Percentiles rank a stretch among this genome's conserved stretches.
These are phyloP conservation scores for Ambrosia trifida DNA, from an alignment of 129 eudicot genomes.

Conservation along the genomic window DNA sequence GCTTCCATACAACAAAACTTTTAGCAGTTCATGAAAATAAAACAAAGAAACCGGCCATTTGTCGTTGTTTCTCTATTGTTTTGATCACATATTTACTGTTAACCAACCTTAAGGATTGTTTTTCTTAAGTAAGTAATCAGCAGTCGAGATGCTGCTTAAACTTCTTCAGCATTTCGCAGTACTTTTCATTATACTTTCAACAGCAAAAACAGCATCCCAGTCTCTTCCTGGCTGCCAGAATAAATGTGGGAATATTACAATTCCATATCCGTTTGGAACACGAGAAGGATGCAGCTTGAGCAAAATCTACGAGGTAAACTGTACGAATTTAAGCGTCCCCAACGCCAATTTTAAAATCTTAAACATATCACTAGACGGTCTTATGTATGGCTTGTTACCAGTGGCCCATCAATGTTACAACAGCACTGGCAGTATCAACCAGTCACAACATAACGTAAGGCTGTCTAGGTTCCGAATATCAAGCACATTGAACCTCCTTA, in stretches of 20 bases:
- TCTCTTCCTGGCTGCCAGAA: conserved; percentile 26
- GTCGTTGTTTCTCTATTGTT: not conserved
- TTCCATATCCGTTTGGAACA: conserved; percentile 32
- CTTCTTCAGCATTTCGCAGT: not conserved
- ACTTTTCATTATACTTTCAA: conserved; percentile 19
- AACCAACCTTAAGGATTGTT: too few species aligned
- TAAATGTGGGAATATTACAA: conserved; percentile 30
- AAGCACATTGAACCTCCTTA: conserved; percentile 11
- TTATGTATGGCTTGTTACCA: conserved; percentile 16
- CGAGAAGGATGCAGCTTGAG: conserved; percentile 23
- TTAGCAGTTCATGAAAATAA: not conserved
- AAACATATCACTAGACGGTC: conserved; percentile 17
- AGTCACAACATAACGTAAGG: not conserved
- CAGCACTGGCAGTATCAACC: not conserved
- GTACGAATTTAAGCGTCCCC: not conserved
- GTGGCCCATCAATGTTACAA: conserved; percentile 23
- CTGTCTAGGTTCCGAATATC: conserved; percentile 24
- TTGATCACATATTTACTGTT: not conserved
- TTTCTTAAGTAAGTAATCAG: not conserved
- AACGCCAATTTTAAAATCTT: conserved; percentile 9
- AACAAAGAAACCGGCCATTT: not conserved
- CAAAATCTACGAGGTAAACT: conserved; percentile 2
- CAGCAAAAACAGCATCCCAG: conserved; percentile 6
- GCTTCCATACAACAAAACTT: conserved; percentile 1
- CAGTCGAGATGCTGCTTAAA: not conserved